These are phyloP conservation scores for Aspergillus unguis DNA, from an alignment of 2,329 filamentous ascomycete species.

Conservation along the genomic window DNA sequence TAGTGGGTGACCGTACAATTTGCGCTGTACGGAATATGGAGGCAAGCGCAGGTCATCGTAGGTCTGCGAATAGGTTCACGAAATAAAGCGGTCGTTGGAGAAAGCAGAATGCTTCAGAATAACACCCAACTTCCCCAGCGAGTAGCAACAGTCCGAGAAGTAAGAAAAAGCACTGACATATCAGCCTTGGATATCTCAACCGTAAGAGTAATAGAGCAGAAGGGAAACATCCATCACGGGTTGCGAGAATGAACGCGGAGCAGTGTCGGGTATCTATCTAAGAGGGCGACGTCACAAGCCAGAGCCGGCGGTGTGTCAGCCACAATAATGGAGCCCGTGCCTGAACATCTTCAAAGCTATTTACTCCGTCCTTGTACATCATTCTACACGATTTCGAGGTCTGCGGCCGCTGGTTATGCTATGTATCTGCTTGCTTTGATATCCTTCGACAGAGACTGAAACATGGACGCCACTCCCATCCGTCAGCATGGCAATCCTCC, in stretches of 20 bases:
- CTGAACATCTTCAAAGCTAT: not conserved
- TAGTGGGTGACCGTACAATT: constrained; percentile 11
- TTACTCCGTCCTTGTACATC: not conserved
- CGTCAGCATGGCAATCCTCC: constrained; percentile 5
- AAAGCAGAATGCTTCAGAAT: constrained; percentile 16
- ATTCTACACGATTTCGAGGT: not conserved
- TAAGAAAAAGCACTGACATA: constrained; percentile 26
- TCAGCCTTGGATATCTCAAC: constrained; percentile 17
- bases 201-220: constrained; percentile 3
- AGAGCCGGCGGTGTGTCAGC: constrained; percentile 11
- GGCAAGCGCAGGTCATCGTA: constrained; percentile 10
- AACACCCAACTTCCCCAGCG: constrained; percentile 27
- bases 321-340: not conserved
- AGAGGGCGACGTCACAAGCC: constrained; percentile 18
- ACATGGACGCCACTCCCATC: constrained; percentile 10
- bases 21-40: constrained; percentile 10
- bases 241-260: not conserved
- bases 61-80: not conserved
- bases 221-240: constrained; percentile 10
- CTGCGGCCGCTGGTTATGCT: not conserved
- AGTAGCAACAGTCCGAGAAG: constrained; percentile 18
- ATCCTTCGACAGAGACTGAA: not conserved
- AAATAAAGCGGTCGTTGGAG: not conserved
- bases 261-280: constrained; percentile 8
- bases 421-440: not conserved